Conservation (phyloP, 129 eudicot genomes). For the Mikania micrantha region DNA sequence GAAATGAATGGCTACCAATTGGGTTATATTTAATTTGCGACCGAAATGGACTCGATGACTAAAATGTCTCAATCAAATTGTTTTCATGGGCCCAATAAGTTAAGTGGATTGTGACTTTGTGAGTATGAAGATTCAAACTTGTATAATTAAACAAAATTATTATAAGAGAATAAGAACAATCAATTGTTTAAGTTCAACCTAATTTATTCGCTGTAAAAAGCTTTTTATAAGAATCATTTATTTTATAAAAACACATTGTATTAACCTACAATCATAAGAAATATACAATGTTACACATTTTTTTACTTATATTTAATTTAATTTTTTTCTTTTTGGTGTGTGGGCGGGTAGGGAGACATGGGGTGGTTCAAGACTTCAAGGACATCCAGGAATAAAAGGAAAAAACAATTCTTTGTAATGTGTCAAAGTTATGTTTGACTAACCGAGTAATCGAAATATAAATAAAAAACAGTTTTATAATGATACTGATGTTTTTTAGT, state of each 20-base stretch:
- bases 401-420: no score
- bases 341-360: no score
- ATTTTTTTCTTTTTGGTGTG: no score
- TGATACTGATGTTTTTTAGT: no score
- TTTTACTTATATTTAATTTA: no score
- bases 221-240: not conserved
- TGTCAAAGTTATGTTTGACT: no score
- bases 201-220: not conserved
- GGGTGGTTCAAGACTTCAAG: no score
- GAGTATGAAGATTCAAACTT: slow-evolving; percentile 8
- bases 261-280: not conserved
- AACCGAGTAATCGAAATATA: no score
- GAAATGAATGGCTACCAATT: not conserved
- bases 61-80: not conserved
- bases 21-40: not conserved
- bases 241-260: not conserved
- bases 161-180: not conserved
- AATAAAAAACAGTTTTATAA: no score
- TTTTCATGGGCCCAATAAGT: slow-evolving; percentile 5
- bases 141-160: not conserved
- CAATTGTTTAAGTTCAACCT: not conserved
- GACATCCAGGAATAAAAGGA: no score
- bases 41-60: not conserved
- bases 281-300: not conserved
- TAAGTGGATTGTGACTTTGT: not conserved